Base-by-base conservation (phyloP, 2,329 filamentous ascomycete species). In the Colletotrichum tanaceti region DNA sequence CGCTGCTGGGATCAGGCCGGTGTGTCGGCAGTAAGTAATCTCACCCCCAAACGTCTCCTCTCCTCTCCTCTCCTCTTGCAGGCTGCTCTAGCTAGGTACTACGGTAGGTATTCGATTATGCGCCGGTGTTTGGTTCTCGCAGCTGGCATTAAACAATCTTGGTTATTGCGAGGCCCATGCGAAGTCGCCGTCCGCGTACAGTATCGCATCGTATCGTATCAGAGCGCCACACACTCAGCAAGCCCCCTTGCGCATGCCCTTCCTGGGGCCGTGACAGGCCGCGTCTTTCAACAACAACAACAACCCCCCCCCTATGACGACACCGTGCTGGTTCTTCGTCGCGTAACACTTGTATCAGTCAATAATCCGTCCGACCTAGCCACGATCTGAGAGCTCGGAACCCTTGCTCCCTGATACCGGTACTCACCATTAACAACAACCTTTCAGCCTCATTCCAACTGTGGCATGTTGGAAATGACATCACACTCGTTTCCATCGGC, bases 401-500 rank as follows among this genome's bases (percentile, higher is more conserved):
- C 41, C 50, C 22, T 44, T 16, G 57, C 49, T 32, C 62, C 66
- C 62, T 69, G 57, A 69, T 52, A n/a, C n/a, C n/a, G n/a, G n/a
- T n/a, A 43, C 62, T 53, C 50, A 57, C 41, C 22, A 54, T 63
- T 39, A 22, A 41, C 53, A 24, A 28, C 65, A 39, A 39, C 46
- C 24, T 38, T 57, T 43, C 32, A 50, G 22, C 47, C 38, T 47
- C 35, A 14, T 39, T 6, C 24, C 38, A 53, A 57, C 57, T 55
- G 41, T 55, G 41, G n/a, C 38, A 35, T 52, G 16, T 39, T 38
- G 35, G 57, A 43, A 11, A 71, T 71, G 67, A 67, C 66, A 63
- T 67, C 72, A 47, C 35, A 60, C 24, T 57, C 49, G 4, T 81
- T 82, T n/a, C 80, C 80, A 0, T 62, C 75, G 14, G 78, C 77